Evolutionary conservation across 306 rosid genomes (phyloP), one percentile per base, ranked within the genome.

Genomic region (Begonia masoniana): DNA sequence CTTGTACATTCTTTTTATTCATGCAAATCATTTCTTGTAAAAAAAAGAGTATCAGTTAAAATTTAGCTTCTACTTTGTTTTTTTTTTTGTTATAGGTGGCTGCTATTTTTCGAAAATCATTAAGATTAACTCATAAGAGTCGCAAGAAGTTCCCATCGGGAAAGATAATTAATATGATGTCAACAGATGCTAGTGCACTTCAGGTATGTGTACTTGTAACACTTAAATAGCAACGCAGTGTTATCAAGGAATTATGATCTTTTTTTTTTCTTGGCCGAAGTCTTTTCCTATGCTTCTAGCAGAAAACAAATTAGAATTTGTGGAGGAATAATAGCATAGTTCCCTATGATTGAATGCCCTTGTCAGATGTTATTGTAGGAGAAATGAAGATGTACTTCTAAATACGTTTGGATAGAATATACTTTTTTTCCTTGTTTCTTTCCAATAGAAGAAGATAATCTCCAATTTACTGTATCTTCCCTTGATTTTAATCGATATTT

Each of bases 151-250:
- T 82, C 52, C 41, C 88, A n/a, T 56, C 83, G 55, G 97, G 97
- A 51, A 88, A 74, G 78, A 80, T 88, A 46, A 82, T 84, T 68
- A 88, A 88, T 76, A 78, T 84, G 97, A 76, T 88, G 62, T 76
- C 95, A 56, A 70, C 97, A 55, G 97, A 88, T 74, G 86, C 87
- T 41, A 70, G 69, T 67, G 68, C 95, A 53, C 59, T 84, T 42
- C 89, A 88, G 85, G 93, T 84, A 69, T 17, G 11, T 50, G 11
- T 56, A 35, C 39, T 10, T 26, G 16, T 49, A 12, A 43, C 54
- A 39, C 10, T 3, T 41, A 36, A n/a, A 14, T 16, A 16, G 45
- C 39, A 31, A 31, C 9, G 8, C 8, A 31, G 8, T 31, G 39
- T 31, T 31, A 31, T 31, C 39, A 5, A 12, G 10, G 4, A 50